These are phyloP conservation scores for Kazachstania kunashirensis DNA, from an alignment of 805 yeast species.

Conservation along the genomic window DNA sequence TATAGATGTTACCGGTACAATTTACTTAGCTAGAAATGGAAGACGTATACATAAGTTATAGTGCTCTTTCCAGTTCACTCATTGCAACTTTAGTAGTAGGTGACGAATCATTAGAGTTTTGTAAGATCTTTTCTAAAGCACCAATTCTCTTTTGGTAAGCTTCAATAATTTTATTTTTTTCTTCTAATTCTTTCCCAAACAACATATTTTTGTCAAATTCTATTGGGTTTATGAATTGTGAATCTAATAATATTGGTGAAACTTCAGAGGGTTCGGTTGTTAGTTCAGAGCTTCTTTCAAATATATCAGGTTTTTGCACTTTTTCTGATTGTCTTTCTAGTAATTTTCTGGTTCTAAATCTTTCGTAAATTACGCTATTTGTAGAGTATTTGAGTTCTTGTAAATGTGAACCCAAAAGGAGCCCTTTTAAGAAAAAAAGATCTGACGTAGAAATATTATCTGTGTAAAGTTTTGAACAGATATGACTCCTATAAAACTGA, in stretches of 20 bases:
- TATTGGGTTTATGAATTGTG: too few relatives aligned
- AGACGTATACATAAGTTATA: not conserved
- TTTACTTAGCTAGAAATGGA: too few relatives aligned
- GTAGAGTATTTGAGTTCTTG: constrained; percentile 77
- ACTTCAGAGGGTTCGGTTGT: not conserved
- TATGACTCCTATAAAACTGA: constrained; percentile 40
- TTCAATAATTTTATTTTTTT: constrained; percentile 18
- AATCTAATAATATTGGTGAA: not conserved
- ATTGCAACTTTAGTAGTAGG: constrained; percentile 5
- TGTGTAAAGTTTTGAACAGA: constrained; percentile 58
- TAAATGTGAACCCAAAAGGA: constrained; percentile 67
- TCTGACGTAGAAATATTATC: constrained; percentile 56
- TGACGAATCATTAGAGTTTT: constrained; percentile 4
- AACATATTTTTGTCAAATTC: not conserved
- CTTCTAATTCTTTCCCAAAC: constrained; percentile 12
- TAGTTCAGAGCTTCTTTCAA: not conserved
- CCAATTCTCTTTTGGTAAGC: constrained; percentile 18
- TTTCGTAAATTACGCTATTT: constrained; percentile 65
- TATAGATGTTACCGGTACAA: too few relatives aligned
- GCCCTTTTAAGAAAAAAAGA: constrained; percentile 59
- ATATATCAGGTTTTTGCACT: not conserved
- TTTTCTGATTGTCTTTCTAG: constrained; percentile 30
- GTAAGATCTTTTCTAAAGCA: constrained; percentile 12
- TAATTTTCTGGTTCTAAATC: constrained; percentile 63
- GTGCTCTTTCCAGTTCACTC: not conserved